Evolutionary conservation across 768 basidiomycete species (phyloP).

Genomic region (Hypholoma fasciculare): DNA sequence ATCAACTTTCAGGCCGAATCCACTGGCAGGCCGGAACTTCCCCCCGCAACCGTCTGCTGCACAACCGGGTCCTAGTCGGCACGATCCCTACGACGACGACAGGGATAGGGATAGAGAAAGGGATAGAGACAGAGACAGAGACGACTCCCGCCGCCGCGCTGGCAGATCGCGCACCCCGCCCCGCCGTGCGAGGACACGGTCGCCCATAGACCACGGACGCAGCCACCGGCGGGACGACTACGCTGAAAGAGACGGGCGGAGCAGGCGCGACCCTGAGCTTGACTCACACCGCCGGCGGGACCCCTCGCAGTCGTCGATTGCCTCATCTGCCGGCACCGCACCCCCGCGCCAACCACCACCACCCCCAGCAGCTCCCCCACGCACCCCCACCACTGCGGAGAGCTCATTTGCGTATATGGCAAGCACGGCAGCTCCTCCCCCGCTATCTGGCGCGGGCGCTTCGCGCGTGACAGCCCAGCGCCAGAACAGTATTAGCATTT

Average conservation of each 20-base stretch:
- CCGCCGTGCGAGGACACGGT: not conserved
- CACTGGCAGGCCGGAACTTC: no score
- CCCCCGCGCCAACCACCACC: no score
- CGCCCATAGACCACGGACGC: not conserved
- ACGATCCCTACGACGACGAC: not conserved
- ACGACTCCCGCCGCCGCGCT: not conserved
- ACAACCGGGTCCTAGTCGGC: not conserved
- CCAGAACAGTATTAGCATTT: not conserved
- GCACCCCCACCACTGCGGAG: no score
- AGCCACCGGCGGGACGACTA: not conserved
- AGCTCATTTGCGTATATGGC: no score
- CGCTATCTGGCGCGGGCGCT: not conserved
- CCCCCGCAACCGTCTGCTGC: not conserved
- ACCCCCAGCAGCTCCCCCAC: no score
- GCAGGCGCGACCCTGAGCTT: not conserved
- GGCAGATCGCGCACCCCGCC: not conserved
- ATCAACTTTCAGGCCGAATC: not conserved
- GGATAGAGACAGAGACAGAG: not conserved
- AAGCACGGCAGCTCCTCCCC: not conserved
- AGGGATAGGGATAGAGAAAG: not conserved
- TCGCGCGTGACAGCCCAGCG: not conserved
- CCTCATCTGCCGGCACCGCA: no score
- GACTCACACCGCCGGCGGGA: not conserved
- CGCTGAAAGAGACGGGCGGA: not conserved
- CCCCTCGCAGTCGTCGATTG: no score